A percentile compares a stretch with the other conserved stretches of the same genome.
Conservation (phyloP, 768 basidiomycete species). For the Cystofilobasidium ferigula region DNA sequence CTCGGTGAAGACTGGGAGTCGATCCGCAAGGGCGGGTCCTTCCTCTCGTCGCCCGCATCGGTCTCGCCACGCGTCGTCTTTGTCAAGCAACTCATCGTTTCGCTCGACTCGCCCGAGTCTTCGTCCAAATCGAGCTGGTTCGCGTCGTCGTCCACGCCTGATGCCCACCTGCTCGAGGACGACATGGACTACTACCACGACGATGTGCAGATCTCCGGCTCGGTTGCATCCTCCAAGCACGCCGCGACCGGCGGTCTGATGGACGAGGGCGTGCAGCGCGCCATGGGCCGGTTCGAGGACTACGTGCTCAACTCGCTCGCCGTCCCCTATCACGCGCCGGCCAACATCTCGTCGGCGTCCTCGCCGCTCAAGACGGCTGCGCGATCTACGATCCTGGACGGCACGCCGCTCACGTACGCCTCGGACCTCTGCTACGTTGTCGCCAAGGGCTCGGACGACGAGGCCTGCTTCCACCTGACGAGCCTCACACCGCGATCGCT, state of each 20-base stretch:
- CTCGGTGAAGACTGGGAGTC: conserved; percentile 49
- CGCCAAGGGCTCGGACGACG: conserved; percentile 44
- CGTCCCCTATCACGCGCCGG: conserved; percentile 39
- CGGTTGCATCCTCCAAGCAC: not conserved
- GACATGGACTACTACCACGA: conserved; percentile 3
- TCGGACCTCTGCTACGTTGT: conserved; percentile 45
- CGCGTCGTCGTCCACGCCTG: not conserved
- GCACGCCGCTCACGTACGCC: conserved; percentile 45
- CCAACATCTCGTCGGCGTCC: conserved; percentile 45
- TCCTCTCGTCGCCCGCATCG: conserved; percentile 42
- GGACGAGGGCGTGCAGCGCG: conserved; percentile 20
- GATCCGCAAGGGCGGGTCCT: conserved; percentile 44
- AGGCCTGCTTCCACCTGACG: conserved; percentile 35
- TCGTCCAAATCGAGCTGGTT: conserved; percentile 18
- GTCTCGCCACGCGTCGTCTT: conserved; percentile 45
- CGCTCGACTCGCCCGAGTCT: conserved; percentile 40
- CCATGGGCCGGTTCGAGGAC: conserved; percentile 19
- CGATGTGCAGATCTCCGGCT: not conserved
- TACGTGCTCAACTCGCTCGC: conserved; percentile 24
- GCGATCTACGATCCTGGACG: conserved; percentile 40
- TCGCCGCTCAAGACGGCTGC: conserved; percentile 40
- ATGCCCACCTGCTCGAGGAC: not conserved
- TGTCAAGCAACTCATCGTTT: conserved; percentile 63
- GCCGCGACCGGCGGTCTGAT: conserved; percentile 6
- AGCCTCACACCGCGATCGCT: conserved; percentile 39